A percentile compares a stretch with the other conserved stretches of the same genome.
These are phyloP conservation scores for Thermothelomyces thermophilus DNA, from an alignment of 2,329 filamentous ascomycete species.

Conservation along the genomic window DNA sequence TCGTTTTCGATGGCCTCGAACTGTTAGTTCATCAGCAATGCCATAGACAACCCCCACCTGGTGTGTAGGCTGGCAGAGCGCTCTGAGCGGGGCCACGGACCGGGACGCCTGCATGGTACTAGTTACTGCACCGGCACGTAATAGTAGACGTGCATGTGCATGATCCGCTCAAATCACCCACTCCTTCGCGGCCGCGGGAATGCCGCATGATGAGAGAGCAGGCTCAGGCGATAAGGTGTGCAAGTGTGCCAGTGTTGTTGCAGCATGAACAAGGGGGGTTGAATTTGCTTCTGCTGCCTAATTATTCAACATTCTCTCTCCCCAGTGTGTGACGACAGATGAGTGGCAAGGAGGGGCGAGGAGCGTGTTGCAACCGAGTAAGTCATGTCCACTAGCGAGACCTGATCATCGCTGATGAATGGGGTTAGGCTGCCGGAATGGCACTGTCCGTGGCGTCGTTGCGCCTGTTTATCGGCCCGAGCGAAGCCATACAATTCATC, in stretches of 20 bases:
- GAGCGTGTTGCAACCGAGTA: no score
- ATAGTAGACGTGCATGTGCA: neutral
- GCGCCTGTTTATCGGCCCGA: neutral
- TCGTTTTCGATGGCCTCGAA: neutral
- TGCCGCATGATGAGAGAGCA: neutral
- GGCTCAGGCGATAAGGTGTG: neutral
- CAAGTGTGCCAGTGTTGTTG: constrained; percentile 17
- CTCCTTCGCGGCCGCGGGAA: neutral
- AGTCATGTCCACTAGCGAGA: neutral
- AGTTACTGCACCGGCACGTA: constrained; percentile 18
- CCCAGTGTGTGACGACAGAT: no score
- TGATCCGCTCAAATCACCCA: neutral
- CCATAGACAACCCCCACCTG: neutral
- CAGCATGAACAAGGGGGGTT: constrained; percentile 15
- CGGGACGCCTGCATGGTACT: constrained; percentile 20
- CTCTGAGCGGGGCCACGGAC: constrained; percentile 10
- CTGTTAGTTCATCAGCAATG: neutral
- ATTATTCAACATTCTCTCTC: no score
- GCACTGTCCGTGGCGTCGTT: neutral
- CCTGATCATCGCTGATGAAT: neutral
- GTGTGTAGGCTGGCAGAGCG: neutral
- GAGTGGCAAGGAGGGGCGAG: no score
- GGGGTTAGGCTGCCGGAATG: neutral
- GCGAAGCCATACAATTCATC: no score
- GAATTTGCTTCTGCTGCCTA: no score